Conservation (phyloP, 1,284 basidiomycete species). For the Marasmius tenuissimus region DNA sequence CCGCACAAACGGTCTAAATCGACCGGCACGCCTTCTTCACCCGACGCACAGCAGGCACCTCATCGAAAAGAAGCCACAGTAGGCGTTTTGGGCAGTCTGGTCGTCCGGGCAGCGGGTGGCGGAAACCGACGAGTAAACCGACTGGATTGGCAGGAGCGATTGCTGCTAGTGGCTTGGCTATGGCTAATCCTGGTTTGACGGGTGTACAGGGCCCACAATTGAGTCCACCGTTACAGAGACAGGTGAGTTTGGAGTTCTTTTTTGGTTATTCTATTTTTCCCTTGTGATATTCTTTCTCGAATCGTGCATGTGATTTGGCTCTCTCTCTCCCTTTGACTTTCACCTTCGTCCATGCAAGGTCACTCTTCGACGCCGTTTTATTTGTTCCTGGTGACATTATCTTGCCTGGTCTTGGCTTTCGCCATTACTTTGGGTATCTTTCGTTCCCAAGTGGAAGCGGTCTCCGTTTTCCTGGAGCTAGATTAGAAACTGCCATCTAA, state of each 20-base stretch:
- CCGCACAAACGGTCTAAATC: not conserved
- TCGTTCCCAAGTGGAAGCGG: too few species aligned
- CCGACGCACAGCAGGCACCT: slow-evolving; percentile 26
- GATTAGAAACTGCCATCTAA: too few species aligned
- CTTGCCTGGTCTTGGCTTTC: too few species aligned
- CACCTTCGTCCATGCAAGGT: not conserved
- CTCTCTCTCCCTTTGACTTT: not conserved
- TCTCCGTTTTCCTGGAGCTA: too few species aligned
- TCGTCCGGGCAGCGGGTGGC: slow-evolving; percentile 17
- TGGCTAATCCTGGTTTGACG: slow-evolving; percentile 57
- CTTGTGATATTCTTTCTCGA: not conserved
- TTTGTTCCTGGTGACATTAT: too few species aligned
- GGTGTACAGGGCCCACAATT: slow-evolving; percentile 43
- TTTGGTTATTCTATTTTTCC: not conserved
- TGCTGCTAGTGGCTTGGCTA: slow-evolving; percentile 63
- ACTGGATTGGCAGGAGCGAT: slow-evolving; percentile 64
- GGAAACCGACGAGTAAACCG: slow-evolving; percentile 43
- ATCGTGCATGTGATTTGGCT: not conserved
- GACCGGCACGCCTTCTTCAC: slow-evolving; percentile 11
- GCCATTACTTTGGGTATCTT: too few species aligned
- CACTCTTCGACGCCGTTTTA: too few species aligned
- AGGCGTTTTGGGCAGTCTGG: slow-evolving; percentile 40
- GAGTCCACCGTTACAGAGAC: slow-evolving; percentile 25
- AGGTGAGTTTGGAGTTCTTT: not conserved
- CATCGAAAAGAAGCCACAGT: slow-evolving; percentile 35